These are phyloP conservation scores for Phaffia rhodozyma DNA, from an alignment of 1,284 basidiomycete genomes.

Conservation along the genomic window DNA sequence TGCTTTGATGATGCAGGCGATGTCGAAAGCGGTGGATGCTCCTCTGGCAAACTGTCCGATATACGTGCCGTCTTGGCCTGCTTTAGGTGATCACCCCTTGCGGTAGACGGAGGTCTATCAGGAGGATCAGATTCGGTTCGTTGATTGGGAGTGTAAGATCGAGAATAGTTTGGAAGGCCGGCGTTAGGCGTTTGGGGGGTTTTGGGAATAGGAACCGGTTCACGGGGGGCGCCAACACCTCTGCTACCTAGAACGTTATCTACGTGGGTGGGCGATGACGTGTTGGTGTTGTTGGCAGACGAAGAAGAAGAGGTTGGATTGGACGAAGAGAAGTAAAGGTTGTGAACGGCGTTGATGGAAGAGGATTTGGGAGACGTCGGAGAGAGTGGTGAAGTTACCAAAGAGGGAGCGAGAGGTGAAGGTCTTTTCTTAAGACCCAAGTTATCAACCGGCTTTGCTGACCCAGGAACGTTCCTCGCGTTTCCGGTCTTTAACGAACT, in stretches of 20 bases:
- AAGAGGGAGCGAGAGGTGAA: constrained; percentile 11
- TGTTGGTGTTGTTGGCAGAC: too few species aligned
- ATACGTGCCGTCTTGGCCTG: constrained; percentile 1
- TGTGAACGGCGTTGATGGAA: background rate
- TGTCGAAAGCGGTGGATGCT: background rate
- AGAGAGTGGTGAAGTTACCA: constrained; percentile 14
- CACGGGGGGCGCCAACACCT: background rate
- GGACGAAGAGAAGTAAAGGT: constrained; percentile 13
- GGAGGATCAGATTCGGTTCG: background rate
- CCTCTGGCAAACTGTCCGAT: background rate
- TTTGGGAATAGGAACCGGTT: constrained; percentile 1
- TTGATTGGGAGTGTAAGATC: constrained; percentile 9
- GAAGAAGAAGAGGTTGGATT: background rate
- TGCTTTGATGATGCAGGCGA: background rate
- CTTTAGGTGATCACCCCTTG: background rate
- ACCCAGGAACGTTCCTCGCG: background rate
- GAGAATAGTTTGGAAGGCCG: constrained; percentile 15
- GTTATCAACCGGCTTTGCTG: too few species aligned
- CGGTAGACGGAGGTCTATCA: background rate
- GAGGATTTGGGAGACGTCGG: background rate
- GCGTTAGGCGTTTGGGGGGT: background rate
- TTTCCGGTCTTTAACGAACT: background rate
- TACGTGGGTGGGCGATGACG: too few species aligned
- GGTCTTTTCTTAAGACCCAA: constrained; percentile 5
- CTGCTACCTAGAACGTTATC: too few species aligned